Evolutionary conservation across 139 green algal species (phyloP).

Genomic region (Coccomyxa sp.): DNA sequence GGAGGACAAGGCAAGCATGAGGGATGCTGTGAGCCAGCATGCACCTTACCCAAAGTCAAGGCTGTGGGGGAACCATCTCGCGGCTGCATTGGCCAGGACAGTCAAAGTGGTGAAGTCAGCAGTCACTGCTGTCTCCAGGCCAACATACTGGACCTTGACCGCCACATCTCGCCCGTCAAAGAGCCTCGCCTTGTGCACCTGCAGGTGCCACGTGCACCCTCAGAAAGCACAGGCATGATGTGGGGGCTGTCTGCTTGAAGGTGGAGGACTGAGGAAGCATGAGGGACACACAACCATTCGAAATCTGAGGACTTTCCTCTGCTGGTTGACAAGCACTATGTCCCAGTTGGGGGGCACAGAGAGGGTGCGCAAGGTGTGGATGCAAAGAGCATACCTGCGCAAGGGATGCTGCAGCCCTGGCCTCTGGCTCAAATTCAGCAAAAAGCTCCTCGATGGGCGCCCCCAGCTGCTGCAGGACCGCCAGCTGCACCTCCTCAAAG

Average conservation of each 20-base stretch:
- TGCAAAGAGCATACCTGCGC: conserved; percentile 50
- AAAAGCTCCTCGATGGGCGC: conserved; percentile 37
- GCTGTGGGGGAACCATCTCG: conserved; percentile 48
- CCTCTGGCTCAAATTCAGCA: conserved; percentile 53
- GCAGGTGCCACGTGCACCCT: conserved; percentile 14
- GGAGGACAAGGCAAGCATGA: too few species aligned
- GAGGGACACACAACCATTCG: too few species aligned
- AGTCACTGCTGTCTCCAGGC: conserved; percentile 46
- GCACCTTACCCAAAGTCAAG: conserved; percentile 1
- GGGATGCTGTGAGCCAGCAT: too few species aligned
- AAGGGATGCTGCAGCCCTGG: conserved; percentile 69
- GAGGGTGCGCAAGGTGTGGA: too few species aligned
- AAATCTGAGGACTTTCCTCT: too few species aligned
- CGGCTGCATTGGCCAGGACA: conserved; percentile 28
- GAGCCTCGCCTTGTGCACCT: conserved; percentile 63
- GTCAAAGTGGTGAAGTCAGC: conserved; percentile 68
- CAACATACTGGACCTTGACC: conserved; percentile 75
- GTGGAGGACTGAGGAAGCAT: too few species aligned
- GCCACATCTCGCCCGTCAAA: conserved; percentile 56
- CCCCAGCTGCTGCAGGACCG: conserved; percentile 40
- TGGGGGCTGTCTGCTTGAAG: too few species aligned
- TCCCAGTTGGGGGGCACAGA: too few species aligned
- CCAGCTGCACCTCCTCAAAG: conserved; percentile 39
- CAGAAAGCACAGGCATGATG: neutral
- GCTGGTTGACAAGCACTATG: neutral